A percentile compares a stretch with the other conserved stretches of the same genome.
phyloP scores from a whole-genome alignment of 2,329 filamentous ascomycete species.

The Spiromastix sp. region DNA sequence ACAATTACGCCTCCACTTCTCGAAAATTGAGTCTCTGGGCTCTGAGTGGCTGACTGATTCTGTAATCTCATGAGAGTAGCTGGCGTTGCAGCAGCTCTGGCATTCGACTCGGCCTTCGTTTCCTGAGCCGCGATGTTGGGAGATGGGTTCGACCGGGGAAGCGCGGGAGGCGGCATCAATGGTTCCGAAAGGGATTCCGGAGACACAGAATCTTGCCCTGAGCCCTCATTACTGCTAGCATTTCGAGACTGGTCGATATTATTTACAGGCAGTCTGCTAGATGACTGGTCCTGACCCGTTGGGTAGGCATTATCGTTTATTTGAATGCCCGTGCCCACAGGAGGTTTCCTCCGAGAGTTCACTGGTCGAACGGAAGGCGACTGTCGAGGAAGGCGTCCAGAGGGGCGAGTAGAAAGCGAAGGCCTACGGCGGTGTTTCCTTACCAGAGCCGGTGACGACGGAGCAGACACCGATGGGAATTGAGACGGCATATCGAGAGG shows the following conservation, averaged over 20 bases:
- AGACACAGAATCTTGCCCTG: slow-evolving; percentile 38
- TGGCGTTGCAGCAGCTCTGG: slow-evolving; percentile 62
- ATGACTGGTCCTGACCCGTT: slow-evolving; percentile 24
- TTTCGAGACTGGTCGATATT: slow-evolving; percentile 20
- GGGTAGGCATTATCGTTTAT: slow-evolving; percentile 25
- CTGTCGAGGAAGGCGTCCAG: slow-evolving; percentile 29
- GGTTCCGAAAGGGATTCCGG: slow-evolving; percentile 40
- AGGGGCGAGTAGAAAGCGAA: slow-evolving; percentile 23
- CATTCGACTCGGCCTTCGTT: slow-evolving; percentile 16
- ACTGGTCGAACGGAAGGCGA: slow-evolving; percentile 35
- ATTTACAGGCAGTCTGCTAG: slow-evolving; percentile 13
- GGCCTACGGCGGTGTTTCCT: slow-evolving; percentile 31
- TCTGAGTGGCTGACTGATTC: slow-evolving; percentile 36
- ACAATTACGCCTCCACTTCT: slow-evolving; percentile 25
- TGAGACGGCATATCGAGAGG: slow-evolving; percentile 28
- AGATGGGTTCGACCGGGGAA: slow-evolving; percentile 32
- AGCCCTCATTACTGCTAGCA: slow-evolving; percentile 33
- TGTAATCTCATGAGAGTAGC: slow-evolving; percentile 75
- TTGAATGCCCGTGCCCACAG: slow-evolving; percentile 18
- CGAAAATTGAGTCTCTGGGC: slow-evolving; percentile 25
- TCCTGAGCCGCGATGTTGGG: slow-evolving; percentile 27
- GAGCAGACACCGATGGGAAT: slow-evolving; percentile 20
- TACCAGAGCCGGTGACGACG: slow-evolving; percentile 23
- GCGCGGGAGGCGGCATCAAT: slow-evolving; percentile 39
- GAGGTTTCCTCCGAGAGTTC: slow-evolving; percentile 23